Conservation (phyloP, 1,139 yeast species). For the Candida neerlandica region DNA sequence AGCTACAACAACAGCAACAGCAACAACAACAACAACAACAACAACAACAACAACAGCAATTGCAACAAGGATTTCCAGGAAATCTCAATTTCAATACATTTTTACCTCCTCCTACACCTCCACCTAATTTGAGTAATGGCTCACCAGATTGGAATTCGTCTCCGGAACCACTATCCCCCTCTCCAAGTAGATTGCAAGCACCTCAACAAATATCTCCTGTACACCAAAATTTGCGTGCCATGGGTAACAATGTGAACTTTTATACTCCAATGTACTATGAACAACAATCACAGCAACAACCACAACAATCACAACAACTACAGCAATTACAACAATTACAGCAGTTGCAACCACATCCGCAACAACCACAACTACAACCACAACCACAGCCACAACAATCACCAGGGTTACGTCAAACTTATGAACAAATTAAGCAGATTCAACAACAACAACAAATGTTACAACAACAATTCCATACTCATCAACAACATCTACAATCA, state of each 20-base stretch:
- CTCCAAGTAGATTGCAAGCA: slow-evolving; percentile 24
- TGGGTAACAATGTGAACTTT: slow-evolving; percentile 24
- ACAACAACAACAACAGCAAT: slow-evolving; percentile 11
- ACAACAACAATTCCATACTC: slow-evolving; percentile 12
- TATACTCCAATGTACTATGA: slow-evolving; percentile 44
- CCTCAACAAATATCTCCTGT: slow-evolving; percentile 28
- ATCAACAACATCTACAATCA: slow-evolving; percentile 11
- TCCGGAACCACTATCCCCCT: slow-evolving; percentile 46
- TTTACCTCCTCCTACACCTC: slow-evolving; percentile 50
- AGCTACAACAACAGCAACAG: slow-evolving; percentile 9
- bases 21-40: slow-evolving; percentile 13
- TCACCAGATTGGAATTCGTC: slow-evolving; percentile 44
- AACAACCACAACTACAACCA: slow-evolving; percentile 3
- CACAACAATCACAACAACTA: neutral
- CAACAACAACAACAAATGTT: slow-evolving; percentile 17
- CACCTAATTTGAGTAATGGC: slow-evolving; percentile 38
- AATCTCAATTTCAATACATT: slow-evolving; percentile 22
- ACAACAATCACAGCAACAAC: slow-evolving; percentile 5
- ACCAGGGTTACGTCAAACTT: slow-evolving; percentile 7
- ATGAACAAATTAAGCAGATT: slow-evolving; percentile 10
- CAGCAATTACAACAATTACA: neutral
- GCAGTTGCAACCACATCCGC: slow-evolving; percentile 5
- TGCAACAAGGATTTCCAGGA: slow-evolving; percentile 7
- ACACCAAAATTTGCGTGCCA: slow-evolving; percentile 21
- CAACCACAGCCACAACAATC: slow-evolving; percentile 7